A percentile compares a stretch with the other conserved stretches of the same genome.
phyloP scores from a whole-genome alignment of 2,329 filamentous ascomycete genomes.

The Aspergillus versicolor region DNA sequence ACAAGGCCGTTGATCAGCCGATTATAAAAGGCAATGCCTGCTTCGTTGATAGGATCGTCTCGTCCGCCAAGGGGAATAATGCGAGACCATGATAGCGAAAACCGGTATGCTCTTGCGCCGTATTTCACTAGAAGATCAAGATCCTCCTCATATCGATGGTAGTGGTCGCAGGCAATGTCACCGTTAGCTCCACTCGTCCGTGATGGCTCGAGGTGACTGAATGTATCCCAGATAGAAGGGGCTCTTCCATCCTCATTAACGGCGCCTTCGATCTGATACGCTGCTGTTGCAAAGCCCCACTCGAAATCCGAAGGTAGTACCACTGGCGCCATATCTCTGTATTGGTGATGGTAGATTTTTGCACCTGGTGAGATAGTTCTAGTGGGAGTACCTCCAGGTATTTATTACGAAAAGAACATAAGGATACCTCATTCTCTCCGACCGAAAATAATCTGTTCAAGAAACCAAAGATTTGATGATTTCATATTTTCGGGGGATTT shows the following conservation, averaged over 20 bases:
- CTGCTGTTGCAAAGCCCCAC: constrained; percentile 41
- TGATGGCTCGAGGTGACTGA: constrained; percentile 31
- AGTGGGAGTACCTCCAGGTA: too few relatives aligned
- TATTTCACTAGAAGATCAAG: constrained; percentile 27
- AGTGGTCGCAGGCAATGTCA: constrained; percentile 49
- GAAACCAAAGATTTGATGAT: too few relatives aligned
- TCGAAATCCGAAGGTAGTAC: constrained; percentile 26
- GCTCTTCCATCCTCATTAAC: constrained; percentile 36
- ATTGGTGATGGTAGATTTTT: too few relatives aligned
- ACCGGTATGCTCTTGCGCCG: constrained; percentile 34
- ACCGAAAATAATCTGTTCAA: too few relatives aligned
- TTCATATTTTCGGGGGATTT: too few relatives aligned
- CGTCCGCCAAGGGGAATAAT: constrained; percentile 47
- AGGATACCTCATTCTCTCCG: too few relatives aligned
- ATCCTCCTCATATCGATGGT: constrained; percentile 48
- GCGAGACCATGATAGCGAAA: constrained; percentile 48
- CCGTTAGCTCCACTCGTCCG: constrained; percentile 39
- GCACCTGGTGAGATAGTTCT: too few relatives aligned
- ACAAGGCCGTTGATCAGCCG: constrained; percentile 44
- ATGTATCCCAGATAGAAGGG: constrained; percentile 40
- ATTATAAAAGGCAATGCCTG: constrained; percentile 46
- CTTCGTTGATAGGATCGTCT: constrained; percentile 43
- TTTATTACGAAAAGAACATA: too few relatives aligned
- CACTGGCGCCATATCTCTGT: too few relatives aligned
- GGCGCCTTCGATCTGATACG: constrained; percentile 45